Base-by-base conservation (phyloP, 2,329 filamentous ascomycete genomes). In the Ophidiomyces ophidiicola region DNA sequence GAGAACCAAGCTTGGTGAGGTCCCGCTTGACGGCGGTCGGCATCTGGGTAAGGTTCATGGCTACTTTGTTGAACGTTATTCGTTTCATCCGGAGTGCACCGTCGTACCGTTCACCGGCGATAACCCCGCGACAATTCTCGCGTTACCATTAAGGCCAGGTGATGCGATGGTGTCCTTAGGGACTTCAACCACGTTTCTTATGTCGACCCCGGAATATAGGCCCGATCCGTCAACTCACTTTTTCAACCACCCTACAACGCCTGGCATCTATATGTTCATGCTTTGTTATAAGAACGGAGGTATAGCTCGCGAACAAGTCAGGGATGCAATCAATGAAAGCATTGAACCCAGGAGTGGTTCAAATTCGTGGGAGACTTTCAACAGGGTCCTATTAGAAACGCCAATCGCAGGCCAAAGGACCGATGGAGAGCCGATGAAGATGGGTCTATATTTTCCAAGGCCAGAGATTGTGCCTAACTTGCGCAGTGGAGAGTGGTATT, bases 281-380 rank as follows among this genome's bases (percentile, higher is more conserved):
- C 76, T 98, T 24, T 98, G 90, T 71, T 98, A 96, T 70, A 96
- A 96, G 65, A 98, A 98, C 63, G 90, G 90, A 50, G 86, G 86
- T 2, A 76, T 96, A 1, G 88, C 90, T 1, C 81, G 90, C 31
- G 90, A 98, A 58, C 78, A 82, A 52, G 76, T 96, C 46, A 81
- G 90, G 39, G 85, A 98, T 55, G 70, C 74, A 0, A 74, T 96
- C 37, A 80, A 85, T 45, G 51, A 61, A 40, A 55, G 58, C 28
- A 59, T 64, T 15, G 61, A 63, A 18, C 58, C 66, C 6, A 57
- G 60, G 20, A 49, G 60, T 3, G 69, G 55, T n/a, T 42, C 55
- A 6, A 60, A 79, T 41, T 67, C 69, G 7, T 98, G 90, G 90
- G 72, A 75, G 36, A 70, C 62, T 36, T 98, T 96, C 70, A 90